Conservation (phyloP, 768 basidiomycete species). For the Amanita jacksonii region DNA sequence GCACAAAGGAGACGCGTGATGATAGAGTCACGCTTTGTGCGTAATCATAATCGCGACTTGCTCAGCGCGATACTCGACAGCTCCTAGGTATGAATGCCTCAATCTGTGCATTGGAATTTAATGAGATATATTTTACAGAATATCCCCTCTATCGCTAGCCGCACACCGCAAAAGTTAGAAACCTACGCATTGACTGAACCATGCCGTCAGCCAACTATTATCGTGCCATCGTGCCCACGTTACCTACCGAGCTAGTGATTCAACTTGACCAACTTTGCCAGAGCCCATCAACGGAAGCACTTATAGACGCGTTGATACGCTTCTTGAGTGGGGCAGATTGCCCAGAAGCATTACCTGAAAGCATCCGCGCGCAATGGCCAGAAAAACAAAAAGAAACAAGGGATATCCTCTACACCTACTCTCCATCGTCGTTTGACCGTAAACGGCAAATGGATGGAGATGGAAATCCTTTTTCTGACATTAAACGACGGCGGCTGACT, state of each 20-base stretch:
- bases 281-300: constrained; percentile 22
- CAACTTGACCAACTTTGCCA: constrained; percentile 23
- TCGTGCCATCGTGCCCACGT: constrained; percentile 23
- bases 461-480: constrained; percentile 12
- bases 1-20: too few species aligned
- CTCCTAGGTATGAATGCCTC: too few species aligned
- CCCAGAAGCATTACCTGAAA: constrained; percentile 4
- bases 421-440: constrained; percentile 16
- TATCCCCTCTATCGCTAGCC: too few species aligned
- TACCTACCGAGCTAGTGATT: constrained; percentile 26
- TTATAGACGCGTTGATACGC: constrained; percentile 34
- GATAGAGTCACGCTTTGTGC: too few species aligned
- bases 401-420: constrained; percentile 21
- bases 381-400: constrained; percentile 25
- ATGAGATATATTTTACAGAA: too few species aligned
- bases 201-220: constrained; percentile 18
- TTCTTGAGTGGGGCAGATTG: constrained; percentile 32
- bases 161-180: too few species aligned
- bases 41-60: too few species aligned
- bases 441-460: constrained; percentile 29
- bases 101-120: too few species aligned
- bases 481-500: constrained; percentile 27
- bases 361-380: constrained; percentile 22
- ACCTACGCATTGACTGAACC: too few species aligned
- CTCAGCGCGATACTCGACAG: too few species aligned